phyloP scores from a whole-genome alignment of 1,284 basidiomycete species.

The Trichosporon coremiiforme region DNA sequence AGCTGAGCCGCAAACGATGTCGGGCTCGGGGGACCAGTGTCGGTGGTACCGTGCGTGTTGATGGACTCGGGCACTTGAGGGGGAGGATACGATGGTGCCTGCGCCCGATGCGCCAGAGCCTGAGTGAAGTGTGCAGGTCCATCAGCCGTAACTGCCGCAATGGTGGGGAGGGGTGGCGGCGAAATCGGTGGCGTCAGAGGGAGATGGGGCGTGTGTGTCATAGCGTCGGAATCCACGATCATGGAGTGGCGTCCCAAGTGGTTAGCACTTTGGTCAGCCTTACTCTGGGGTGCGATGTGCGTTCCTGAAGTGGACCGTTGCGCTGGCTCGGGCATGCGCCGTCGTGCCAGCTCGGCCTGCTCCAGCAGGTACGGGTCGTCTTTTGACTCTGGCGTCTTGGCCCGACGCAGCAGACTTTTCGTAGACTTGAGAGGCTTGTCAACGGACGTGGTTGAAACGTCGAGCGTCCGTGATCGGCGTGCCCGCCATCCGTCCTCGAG shows the following conservation, averaged over 20 bases:
- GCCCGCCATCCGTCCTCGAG: constrained; percentile 46
- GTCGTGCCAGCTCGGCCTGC: constrained; percentile 1
- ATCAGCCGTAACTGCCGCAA: background rate
- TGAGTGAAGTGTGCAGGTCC: background rate
- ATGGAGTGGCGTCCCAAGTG: constrained; percentile 7
- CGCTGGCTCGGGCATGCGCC: constrained; percentile 5
- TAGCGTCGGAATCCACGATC: constrained; percentile 9
- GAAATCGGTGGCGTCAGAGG: constrained; percentile 12
- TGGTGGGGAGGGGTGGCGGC: constrained; percentile 14
- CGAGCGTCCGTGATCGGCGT: constrained; percentile 16
- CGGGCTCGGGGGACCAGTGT: background rate
- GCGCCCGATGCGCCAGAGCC: background rate
- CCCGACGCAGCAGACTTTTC: constrained; percentile 16
- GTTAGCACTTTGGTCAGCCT: constrained; percentile 5
- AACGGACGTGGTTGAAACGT: background rate
- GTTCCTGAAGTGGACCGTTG: constrained; percentile 4
- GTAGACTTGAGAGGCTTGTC: constrained; percentile 13
- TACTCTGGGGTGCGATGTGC: background rate
- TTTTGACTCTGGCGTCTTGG: background rate
- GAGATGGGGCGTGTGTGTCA: background rate
- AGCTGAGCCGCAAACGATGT: background rate
- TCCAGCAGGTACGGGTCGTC: constrained; percentile 12
- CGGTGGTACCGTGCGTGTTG: background rate
- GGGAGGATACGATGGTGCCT: background rate
- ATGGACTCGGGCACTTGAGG: background rate